Evolutionary conservation across 2,329 filamentous ascomycete genomes (phyloP).

Genomic region (Botryotinia narcissicola): DNA sequence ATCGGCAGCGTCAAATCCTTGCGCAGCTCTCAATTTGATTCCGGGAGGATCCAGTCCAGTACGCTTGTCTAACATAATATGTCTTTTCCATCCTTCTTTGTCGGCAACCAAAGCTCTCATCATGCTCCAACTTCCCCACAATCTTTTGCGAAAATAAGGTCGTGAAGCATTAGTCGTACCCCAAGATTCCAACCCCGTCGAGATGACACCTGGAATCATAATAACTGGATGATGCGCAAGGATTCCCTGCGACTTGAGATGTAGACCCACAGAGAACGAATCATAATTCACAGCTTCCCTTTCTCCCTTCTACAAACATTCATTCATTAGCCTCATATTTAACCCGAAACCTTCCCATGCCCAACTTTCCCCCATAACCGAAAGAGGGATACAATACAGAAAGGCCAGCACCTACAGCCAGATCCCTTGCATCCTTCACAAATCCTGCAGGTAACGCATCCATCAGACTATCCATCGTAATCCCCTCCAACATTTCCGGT

Average conservation of each 20-base stretch:
- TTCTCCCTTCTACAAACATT: constrained; percentile 65
- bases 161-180: constrained; percentile 81
- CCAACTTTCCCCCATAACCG: constrained; percentile 5
- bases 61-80: constrained; percentile 92
- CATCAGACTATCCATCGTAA: constrained; percentile 80
- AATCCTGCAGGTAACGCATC: constrained; percentile 87
- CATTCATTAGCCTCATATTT: constrained; percentile 13
- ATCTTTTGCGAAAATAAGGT: constrained; percentile 86
- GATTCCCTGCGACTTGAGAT: constrained; percentile 78
- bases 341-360: neutral
- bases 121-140: constrained; percentile 99
- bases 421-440: constrained; percentile 78
- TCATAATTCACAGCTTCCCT: constrained; percentile 88
- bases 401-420: constrained; percentile 58
- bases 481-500: constrained; percentile 58
- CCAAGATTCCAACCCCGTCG: constrained; percentile 95
- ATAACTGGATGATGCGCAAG: constrained; percentile 82
- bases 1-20: constrained; percentile 96
- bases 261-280: constrained; percentile 85
- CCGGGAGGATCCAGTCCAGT: constrained; percentile 86
- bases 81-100: constrained; percentile 90
- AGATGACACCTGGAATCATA: constrained; percentile 98
- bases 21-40: constrained; percentile 86
- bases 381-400: constrained; percentile 8
- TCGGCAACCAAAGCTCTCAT: constrained; percentile 92